Evolutionary conservation across 345 rosid genomes (phyloP).

Genomic region (Arabidopsis suecica): DNA sequence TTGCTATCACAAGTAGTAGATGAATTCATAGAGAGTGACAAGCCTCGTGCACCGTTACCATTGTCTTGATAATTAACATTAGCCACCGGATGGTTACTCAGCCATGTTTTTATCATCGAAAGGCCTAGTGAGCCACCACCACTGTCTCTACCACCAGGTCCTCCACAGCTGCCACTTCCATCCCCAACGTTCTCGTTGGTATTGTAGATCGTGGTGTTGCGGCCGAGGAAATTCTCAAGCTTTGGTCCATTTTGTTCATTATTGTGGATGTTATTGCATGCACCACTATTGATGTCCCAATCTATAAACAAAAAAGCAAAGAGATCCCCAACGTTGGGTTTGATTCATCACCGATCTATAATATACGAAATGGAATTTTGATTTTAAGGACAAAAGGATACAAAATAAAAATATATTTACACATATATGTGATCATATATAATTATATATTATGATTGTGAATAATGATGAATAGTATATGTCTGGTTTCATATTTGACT

Average conservation of each 20-base stretch:
- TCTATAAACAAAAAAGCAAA: conserved; percentile 46
- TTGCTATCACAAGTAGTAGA: conserved; percentile 38
- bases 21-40: conserved; percentile 74
- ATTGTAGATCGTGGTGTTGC: conserved; percentile 47
- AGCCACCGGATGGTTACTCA: conserved; percentile 64
- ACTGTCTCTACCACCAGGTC: neutral
- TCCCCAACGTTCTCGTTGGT: conserved; percentile 38
- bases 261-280: conserved; percentile 49
- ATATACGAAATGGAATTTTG: neutral
- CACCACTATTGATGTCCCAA: conserved; percentile 65
- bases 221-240: conserved; percentile 82
- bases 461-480: neutral
- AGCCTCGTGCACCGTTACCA: conserved; percentile 50
- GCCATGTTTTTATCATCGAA: conserved; percentile 88
- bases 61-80: conserved; percentile 39
- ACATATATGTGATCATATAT: neutral
- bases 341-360: neutral
- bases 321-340: neutral
- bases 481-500: neutral
- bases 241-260: conserved; percentile 59
- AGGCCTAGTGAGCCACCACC: conserved; percentile 58
- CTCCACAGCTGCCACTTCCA: conserved; percentile 17
- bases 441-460: neutral
- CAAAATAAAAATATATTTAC: neutral
- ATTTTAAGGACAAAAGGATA: neutral